These are phyloP conservation scores for Triticum turgidum DNA, from an alignment of 176 grass and related monocot genomes.

Conservation along the genomic window DNA sequence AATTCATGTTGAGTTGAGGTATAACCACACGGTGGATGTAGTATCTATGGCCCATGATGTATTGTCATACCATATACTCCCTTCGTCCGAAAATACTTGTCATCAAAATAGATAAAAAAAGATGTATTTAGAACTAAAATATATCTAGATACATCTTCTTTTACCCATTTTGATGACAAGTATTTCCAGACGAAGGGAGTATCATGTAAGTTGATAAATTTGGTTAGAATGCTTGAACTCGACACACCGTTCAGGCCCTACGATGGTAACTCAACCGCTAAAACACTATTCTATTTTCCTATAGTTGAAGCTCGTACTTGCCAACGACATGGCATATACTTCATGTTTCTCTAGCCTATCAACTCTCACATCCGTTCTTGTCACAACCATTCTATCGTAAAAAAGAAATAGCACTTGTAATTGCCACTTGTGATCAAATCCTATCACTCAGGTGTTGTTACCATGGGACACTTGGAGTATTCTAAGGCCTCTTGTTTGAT, in stretches of 20 bases:
- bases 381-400: not conserved
- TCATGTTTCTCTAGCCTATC: not conserved
- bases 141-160: no score
- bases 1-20: no score
- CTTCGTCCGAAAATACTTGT: no score
- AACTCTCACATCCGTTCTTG: not conserved
- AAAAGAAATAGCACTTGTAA: not conserved
- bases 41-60: no score
- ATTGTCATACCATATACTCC: not conserved
- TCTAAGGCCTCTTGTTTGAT: not conserved
- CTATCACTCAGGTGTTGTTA: slow-evolving; percentile 24
- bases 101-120: no score
- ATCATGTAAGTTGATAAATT: not conserved
- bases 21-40: no score
- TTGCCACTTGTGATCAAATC: not conserved
- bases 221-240: not conserved
- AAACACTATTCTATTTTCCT: not conserved
- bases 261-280: not conserved
- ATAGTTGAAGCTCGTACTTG: not conserved
- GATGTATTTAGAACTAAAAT: no score
- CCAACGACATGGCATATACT: not conserved
- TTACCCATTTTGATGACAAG: no score
- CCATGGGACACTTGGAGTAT: not conserved
- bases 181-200: no score
- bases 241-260: not conserved